Base-by-base conservation (phyloP, 768 basidiomycete genomes). In the Trametes cingulata region DNA sequence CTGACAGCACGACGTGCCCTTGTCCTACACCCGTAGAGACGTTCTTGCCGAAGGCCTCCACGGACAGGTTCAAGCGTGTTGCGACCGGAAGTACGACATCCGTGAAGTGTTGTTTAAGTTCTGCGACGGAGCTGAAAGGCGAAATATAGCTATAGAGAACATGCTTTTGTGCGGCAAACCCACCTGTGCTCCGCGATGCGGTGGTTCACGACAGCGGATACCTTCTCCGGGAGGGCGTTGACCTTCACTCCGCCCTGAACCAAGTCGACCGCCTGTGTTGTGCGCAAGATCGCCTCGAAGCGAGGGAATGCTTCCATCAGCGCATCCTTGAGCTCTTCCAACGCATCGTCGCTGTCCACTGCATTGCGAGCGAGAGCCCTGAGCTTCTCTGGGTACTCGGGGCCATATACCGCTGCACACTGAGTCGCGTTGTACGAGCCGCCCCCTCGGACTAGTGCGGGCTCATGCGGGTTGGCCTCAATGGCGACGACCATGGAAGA, bases 161-260 rank as follows among this genome's bases (percentile, higher is more conserved):
- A 17, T 22, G 6, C 22, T 13, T 15, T 2, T 20, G n/a, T n/a
- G 19, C 42, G 19, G 6, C 9, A 20, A 6, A 54, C 66, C 3
- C 25, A 67, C 68, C 68, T 61, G 43, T 68, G 51, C 52, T 62
- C 60, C 12, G 85, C 79, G 52, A 91, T 83, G 4, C 90, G 84
- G 66, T 90, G 88, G 68, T 92, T 90, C 40, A 91, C 79, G 20
- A 91, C 71, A 1, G 86, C 89, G 69, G 75, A 85, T 0, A 84
- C 86, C 58, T 75, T 78, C 72, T 93, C 91, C 0, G 92, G 92
- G n/a, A 95, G 80, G 25, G 91, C 91, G 65, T 93, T 93, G 25
- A 65, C 61, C 65, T 71, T 71, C 20, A 72, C 72, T 12, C 70
- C 72, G 17, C 74, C 72, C 24, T 69, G 60, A 46, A 82, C 73